Percentiles rank a stretch among this genome's conserved stretches.
phyloP scores from a whole-genome alignment of 148 eudicot genomes.

The Vaccinium myrtillus region DNA sequence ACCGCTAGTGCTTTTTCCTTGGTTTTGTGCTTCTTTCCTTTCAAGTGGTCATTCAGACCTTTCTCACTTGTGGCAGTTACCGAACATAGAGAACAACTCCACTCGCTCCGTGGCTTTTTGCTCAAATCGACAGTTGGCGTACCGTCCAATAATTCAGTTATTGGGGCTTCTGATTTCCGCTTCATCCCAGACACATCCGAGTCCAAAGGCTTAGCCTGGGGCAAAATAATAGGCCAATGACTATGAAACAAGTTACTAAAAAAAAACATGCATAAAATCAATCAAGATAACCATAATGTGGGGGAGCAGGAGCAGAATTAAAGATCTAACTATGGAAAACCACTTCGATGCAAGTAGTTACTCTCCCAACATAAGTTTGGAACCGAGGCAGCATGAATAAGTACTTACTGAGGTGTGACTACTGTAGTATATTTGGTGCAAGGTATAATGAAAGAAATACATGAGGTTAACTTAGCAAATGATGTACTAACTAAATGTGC shows the following conservation, averaged over 20 bases:
- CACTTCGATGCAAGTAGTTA: background rate
- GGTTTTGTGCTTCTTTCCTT: slow-evolving; percentile 9
- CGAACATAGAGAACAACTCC: slow-evolving; percentile 1
- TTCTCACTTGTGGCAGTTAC: background rate
- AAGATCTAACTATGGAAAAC: too few relatives aligned
- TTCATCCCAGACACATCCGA: too few relatives aligned
- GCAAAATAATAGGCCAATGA: background rate
- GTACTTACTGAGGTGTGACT: background rate
- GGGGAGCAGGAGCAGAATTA: background rate
- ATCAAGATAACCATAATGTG: background rate
- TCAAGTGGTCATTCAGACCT: slow-evolving; percentile 1
- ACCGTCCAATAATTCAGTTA: too few relatives aligned
- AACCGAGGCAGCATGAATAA: background rate
- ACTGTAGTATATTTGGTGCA: background rate
- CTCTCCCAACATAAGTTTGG: background rate
- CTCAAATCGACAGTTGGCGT: background rate
- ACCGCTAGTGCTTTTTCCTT: background rate
- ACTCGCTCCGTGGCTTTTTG: background rate
- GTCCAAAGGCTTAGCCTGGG: background rate
- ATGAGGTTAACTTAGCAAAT: background rate
- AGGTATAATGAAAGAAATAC: background rate
- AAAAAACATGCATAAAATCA: background rate
- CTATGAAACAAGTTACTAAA: background rate
- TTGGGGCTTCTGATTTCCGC: too few relatives aligned
- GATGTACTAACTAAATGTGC: background rate